Percentiles rank a stretch among this genome's conserved stretches.
These are phyloP conservation scores for Fusarium verticillioides DNA, from an alignment of 2,329 filamentous ascomycete genomes.

Conservation along the genomic window DNA sequence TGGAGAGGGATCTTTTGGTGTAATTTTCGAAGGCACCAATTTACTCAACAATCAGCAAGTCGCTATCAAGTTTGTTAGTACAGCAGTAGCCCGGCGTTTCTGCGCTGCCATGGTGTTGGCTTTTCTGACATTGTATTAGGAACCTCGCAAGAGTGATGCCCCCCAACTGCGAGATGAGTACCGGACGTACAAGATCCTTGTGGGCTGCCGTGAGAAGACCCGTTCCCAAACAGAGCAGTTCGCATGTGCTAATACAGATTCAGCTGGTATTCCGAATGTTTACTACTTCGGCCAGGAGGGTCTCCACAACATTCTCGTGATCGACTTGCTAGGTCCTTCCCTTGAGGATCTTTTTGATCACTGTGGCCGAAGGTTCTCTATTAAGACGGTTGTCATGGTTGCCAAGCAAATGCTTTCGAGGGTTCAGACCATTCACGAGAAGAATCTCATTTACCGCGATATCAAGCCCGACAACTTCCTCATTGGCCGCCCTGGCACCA, in stretches of 20 bases:
- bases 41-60: constrained; percentile 99
- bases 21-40: constrained; percentile 99
- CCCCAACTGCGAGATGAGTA: constrained; percentile 98
- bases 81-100: neutral
- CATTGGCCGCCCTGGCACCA: constrained; percentile 90
- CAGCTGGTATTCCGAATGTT: constrained; percentile 98
- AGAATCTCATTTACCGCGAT: constrained; percentile 98
- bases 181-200: constrained; percentile 98
- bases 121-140: constrained; percentile 62
- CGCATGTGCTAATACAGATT: constrained; percentile 34
- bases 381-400: constrained; percentile 99
- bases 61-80: constrained; percentile 95
- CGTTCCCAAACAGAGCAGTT: constrained; percentile 45
- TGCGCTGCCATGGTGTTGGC: neutral
- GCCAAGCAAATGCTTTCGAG: constrained; percentile 98
- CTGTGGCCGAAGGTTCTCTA: constrained; percentile 92
- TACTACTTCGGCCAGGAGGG: constrained; percentile 99
- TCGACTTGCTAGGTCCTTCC: constrained; percentile 93
- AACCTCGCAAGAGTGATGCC: constrained; percentile 98
- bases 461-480: constrained; percentile 99
- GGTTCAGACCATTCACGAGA: constrained; percentile 95
- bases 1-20: constrained; percentile 97
- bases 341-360: constrained; percentile 98
- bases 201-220: constrained; percentile 87
- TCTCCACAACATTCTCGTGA: constrained; percentile 98